Conservation (phyloP, 1,139 yeast genomes). For the Yamadazyma friedrichii region DNA sequence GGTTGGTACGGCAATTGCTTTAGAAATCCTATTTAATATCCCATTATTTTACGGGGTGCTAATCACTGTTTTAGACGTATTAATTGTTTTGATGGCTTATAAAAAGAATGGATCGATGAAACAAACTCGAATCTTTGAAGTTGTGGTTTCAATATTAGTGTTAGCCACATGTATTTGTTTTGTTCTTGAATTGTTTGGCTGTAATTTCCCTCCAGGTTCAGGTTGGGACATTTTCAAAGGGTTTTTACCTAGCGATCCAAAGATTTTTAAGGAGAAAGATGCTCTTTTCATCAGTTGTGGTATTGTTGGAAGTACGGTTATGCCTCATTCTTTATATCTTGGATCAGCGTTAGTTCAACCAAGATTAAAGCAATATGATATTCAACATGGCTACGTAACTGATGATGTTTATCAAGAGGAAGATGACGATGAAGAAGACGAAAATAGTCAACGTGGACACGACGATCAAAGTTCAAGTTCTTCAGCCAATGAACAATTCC, state of each 20-base stretch:
- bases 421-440: slow-evolving; percentile 3
- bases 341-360: slow-evolving; percentile 80
- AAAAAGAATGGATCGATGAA: slow-evolving; percentile 68
- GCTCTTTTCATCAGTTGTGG: slow-evolving; percentile 70
- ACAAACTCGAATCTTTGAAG: slow-evolving; percentile 65
- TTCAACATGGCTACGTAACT: slow-evolving; percentile 39
- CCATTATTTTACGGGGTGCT: slow-evolving; percentile 69
- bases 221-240: slow-evolving; percentile 48
- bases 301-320: slow-evolving; percentile 77
- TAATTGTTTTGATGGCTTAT: slow-evolving; percentile 66
- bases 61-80: slow-evolving; percentile 69
- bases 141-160: slow-evolving; percentile 62
- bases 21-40: slow-evolving; percentile 64
- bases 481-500: slow-evolving; percentile 15
- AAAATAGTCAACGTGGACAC: neutral
- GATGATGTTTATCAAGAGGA: slow-evolving; percentile 11
- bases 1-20: slow-evolving; percentile 75
- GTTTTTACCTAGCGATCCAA: slow-evolving; percentile 51
- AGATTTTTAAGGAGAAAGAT: slow-evolving; percentile 52
- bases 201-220: slow-evolving; percentile 39
- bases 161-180: slow-evolving; percentile 67
- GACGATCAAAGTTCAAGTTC: slow-evolving; percentile 4
- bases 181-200: slow-evolving; percentile 56
- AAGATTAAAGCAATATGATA: slow-evolving; percentile 63
- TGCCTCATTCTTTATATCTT: slow-evolving; percentile 77